A percentile compares a stretch with the other conserved stretches of the same genome.
Conservation (phyloP, 2,329 filamentous ascomycete genomes). For the Fusarium coicis region DNA sequence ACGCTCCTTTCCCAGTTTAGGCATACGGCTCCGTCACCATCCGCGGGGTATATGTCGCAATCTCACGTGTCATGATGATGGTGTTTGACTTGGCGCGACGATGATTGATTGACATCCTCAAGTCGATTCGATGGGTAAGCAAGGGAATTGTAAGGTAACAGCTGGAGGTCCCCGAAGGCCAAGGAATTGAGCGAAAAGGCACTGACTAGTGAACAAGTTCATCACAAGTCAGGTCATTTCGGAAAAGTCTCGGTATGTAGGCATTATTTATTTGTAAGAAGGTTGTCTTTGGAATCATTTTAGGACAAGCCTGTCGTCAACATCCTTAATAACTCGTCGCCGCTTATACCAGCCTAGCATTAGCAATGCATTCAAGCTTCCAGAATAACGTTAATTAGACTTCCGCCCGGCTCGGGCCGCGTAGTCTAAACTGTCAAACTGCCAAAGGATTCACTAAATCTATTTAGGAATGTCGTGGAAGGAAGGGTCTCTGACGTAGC, state of each 20-base stretch:
- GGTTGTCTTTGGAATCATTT: not conserved
- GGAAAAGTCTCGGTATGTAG: not conserved
- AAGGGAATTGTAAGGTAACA: not conserved
- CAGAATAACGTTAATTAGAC: not conserved
- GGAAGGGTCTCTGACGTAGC: not conserved
- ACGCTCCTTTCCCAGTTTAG: not conserved
- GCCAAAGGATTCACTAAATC: not conserved
- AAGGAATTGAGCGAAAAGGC: not conserved
- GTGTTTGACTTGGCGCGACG: not conserved
- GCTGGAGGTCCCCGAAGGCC: not conserved
- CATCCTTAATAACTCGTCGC: not conserved
- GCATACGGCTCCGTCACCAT: constrained; percentile 16
- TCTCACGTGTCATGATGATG: constrained; percentile 1
- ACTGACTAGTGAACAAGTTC: not conserved
- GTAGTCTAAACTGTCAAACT: not conserved
- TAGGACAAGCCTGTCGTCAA: accelerated
- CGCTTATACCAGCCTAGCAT: not conserved
- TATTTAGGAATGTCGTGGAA: not conserved
- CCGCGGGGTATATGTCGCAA: constrained; percentile 35
- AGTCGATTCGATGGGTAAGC: not conserved
- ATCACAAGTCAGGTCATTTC: not conserved
- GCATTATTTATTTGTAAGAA: not conserved
- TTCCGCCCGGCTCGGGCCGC: not conserved
- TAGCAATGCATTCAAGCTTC: not conserved
- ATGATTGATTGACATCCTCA: not conserved